Percentiles rank a stretch among this genome's conserved stretches.
Conservation (phyloP, 305 asterid genomes). For the Nicotiana rustica region DNA sequence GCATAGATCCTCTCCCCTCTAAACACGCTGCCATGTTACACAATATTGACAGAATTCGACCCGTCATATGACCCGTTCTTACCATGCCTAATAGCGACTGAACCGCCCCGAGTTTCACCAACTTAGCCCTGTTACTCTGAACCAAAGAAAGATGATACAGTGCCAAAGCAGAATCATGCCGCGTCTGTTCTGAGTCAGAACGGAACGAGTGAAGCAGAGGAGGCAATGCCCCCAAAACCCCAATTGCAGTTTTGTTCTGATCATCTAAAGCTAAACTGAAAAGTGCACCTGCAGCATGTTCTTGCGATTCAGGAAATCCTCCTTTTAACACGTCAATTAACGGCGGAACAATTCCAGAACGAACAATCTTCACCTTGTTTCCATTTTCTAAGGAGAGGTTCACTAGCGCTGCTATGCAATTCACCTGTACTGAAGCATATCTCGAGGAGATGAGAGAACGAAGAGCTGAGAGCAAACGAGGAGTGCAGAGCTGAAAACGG, state of each 20-base stretch:
- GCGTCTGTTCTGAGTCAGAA: constrained; percentile 72
- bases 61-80: constrained; percentile 58
- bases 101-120: constrained; percentile 73
- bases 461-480: constrained; percentile 60
- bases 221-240: constrained; percentile 75
- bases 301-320: constrained; percentile 63
- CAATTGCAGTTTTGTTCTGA: constrained; percentile 67
- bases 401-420: constrained; percentile 62
- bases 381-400: constrained; percentile 63
- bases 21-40: constrained; percentile 66
- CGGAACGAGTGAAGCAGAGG: constrained; percentile 78
- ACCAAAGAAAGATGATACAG: constrained; percentile 70
- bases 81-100: constrained; percentile 63
- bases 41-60: constrained; percentile 59
- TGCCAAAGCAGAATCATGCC: constrained; percentile 80
- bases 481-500: constrained; percentile 69
- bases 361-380: constrained; percentile 74
- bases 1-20: constrained; percentile 78
- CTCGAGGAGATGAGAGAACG: constrained; percentile 58
- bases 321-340: constrained; percentile 62
- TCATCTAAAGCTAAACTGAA: constrained; percentile 68
- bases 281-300: constrained; percentile 71
- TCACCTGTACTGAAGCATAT: constrained; percentile 67
- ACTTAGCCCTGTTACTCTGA: constrained; percentile 71
- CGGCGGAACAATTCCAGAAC: constrained; percentile 67